Evolutionary conservation across 805 yeast species (phyloP).

Genomic region (Priceomyces fermenticarens): DNA sequence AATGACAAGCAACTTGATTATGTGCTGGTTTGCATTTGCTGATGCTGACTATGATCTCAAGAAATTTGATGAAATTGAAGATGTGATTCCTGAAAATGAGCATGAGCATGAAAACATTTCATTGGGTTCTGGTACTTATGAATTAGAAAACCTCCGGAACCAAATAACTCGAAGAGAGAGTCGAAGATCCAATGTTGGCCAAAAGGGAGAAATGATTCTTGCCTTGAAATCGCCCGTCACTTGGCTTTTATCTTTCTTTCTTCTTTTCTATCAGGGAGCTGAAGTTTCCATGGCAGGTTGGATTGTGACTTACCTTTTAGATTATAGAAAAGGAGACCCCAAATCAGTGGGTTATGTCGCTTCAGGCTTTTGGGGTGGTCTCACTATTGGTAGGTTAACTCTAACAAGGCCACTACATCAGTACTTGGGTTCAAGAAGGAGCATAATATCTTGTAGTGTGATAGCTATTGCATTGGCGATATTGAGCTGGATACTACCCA

Average conservation of each 20-base stretch:
- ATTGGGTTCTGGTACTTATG: not conserved
- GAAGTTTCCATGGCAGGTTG: constrained; percentile 72
- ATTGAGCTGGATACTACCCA: constrained; percentile 49
- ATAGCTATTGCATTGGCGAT: constrained; percentile 36
- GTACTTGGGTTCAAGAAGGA: constrained; percentile 42
- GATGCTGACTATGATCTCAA: constrained; percentile 46
- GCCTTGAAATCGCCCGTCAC: constrained; percentile 42
- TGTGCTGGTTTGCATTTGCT: constrained; percentile 43
- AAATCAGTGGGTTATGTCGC: constrained; percentile 58
- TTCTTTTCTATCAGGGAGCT: constrained; percentile 65
- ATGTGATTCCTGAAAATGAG: constrained; percentile 23
- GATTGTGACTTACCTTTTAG: constrained; percentile 61
- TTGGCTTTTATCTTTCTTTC: constrained; percentile 49
- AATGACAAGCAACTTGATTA: constrained; percentile 27
- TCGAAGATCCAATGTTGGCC: not conserved
- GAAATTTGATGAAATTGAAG: not conserved
- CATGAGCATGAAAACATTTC: constrained; percentile 8
- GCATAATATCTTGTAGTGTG: constrained; percentile 32
- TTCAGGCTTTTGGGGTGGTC: constrained; percentile 71
- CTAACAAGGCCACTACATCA: constrained; percentile 41
- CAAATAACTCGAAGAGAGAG: not conserved
- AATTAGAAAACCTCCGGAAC: not conserved
- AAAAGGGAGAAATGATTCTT: constrained; percentile 19
- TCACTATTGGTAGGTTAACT: constrained; percentile 59
- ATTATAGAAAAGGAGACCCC: constrained; percentile 48